Percentiles rank a stretch among this genome's conserved stretches.
Conservation (phyloP, 495 filamentous ascomycete species). For the Xylaria flabelliformis region DNA sequence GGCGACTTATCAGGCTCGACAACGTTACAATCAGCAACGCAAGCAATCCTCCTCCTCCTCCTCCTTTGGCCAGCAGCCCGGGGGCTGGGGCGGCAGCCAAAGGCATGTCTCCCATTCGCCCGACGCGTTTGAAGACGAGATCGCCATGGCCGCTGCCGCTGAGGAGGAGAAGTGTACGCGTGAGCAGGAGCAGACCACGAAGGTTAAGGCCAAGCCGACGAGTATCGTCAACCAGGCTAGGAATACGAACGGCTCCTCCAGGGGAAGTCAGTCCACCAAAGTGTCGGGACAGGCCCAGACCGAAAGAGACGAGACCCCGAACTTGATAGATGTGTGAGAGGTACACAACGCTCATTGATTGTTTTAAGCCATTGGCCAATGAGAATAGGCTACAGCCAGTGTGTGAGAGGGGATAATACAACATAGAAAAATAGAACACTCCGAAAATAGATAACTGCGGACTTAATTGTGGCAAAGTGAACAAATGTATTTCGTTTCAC, state of each 20-base stretch:
- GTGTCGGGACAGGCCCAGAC: not conserved
- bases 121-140: not conserved
- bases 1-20: not conserved
- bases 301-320: not conserved
- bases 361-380: not conserved
- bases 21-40: not conserved
- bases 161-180: not conserved
- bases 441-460: not conserved
- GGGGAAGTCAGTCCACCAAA: not conserved
- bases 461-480: conserved; percentile 9
- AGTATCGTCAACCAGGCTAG: not conserved
- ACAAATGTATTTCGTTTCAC: conserved; percentile 19
- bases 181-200: not conserved
- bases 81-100: not conserved
- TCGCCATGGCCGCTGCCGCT: not conserved
- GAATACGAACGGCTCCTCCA: not conserved
- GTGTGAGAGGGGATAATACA: not conserved
- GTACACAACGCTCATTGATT: not conserved
- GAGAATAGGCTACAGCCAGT: not conserved
- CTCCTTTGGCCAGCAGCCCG: not conserved
- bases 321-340: not conserved
- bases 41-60: not conserved
- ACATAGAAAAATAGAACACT: not conserved
- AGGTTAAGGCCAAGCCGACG: not conserved
- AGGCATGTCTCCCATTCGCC: not conserved